Percentiles rank a stretch among this genome's conserved stretches.
phyloP scores from a whole-genome alignment of 1,139 yeast genomes.

The Eremothecium coryli region DNA sequence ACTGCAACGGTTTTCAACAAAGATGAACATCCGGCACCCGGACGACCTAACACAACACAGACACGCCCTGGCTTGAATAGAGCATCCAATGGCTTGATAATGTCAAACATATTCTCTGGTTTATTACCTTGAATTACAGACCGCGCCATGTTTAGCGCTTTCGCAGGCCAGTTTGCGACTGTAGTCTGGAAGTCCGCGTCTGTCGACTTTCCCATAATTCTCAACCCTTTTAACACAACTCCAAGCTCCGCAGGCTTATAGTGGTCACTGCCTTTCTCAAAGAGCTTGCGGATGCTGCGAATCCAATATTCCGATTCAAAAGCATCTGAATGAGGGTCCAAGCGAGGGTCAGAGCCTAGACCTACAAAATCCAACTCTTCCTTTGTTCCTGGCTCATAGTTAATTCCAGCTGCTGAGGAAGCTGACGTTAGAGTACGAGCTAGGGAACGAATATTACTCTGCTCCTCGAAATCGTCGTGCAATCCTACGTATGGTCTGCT shows the following conservation, averaged over 20 bases:
- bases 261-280: conserved; percentile 48
- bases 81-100: conserved; percentile 56
- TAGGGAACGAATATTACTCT: conserved; percentile 9
- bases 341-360: conserved; percentile 34
- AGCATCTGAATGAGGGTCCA: conserved; percentile 45
- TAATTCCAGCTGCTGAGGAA: conserved; percentile 2
- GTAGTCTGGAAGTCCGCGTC: conserved; percentile 74
- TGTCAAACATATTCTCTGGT: conserved; percentile 34
- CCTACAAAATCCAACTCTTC: conserved; percentile 4
- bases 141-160: conserved; percentile 21
- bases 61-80: conserved; percentile 58
- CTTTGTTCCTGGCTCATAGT: background rate
- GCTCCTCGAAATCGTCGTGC: conserved; percentile 8
- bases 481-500: conserved; percentile 8
- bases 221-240: conserved; percentile 51
- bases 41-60: conserved; percentile 66
- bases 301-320: conserved; percentile 63
- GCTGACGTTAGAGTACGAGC: conserved; percentile 10
- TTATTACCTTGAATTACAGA: conserved; percentile 12
- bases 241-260: conserved; percentile 57
- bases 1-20: conserved; percentile 57
- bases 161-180: conserved; percentile 44
- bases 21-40: conserved; percentile 77
- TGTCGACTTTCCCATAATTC: conserved; percentile 65
- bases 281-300: conserved; percentile 49